Evolutionary conservation across 2,329 filamentous ascomycete genomes (phyloP), one percentile per base, ranked within the genome.

Genomic region (Diaporthe eres): DNA sequence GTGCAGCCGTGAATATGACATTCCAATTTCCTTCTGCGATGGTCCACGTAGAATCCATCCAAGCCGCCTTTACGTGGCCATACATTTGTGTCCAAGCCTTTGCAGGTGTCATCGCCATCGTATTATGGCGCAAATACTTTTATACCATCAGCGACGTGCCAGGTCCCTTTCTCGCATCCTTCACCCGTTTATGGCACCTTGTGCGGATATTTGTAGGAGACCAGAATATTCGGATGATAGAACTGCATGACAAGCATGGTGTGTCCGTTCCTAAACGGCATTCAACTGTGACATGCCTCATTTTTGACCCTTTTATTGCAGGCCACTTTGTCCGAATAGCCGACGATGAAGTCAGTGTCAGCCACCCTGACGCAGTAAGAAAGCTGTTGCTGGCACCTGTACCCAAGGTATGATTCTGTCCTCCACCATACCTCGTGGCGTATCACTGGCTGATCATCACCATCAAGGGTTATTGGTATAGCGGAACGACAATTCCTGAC

Each of bases 401-500:
- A 34, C 68, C 49, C n/a, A 71, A 71, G 68, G 68, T 68, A 25
- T 53, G 12, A 17, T 19, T 25, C 6, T 15, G 22, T 37, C 22
- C 15, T 68, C 44, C n/a, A 9, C 10, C 31, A 4, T 10, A 28
- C 3, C 19, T 39, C 22, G 2, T 51, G 31, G 8, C 28, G 6
- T 22, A 15, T 67, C 10, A 49, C 4, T n/a, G 9, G 22, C 3
- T 67, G 19, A 53, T 47, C 3, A 53, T 34, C 13, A 3, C 25
- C 8, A 17, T 37, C 28, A n/a, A 68, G 63, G 22, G 44, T 51
- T 68, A 68, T 19, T 71, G 68, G 68, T 71, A 71, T 34, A 58
- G 37, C 12, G 68, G 49, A n/a, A 60, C 55, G 10, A 47, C 51
- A 42, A 31, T 71, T 60, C 68, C 68, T 31, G 68, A 71, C 79